Conservation (phyloP, 805 yeast species). For the Metschnikowia santaceciliae region DNA sequence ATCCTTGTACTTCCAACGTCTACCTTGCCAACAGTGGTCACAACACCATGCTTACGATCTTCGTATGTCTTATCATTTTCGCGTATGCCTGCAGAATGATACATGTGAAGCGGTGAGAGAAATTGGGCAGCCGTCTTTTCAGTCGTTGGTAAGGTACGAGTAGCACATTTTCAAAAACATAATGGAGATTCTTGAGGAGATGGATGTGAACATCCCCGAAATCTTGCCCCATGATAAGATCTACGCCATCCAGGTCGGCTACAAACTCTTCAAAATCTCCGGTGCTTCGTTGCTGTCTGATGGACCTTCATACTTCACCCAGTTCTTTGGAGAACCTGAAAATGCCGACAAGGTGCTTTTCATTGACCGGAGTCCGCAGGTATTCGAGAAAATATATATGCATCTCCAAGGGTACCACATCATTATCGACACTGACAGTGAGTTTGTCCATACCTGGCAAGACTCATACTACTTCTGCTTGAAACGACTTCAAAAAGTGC, state of each 20-base stretch:
- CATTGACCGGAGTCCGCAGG: slow-evolving; percentile 70
- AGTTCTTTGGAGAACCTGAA: slow-evolving; percentile 47
- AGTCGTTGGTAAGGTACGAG: neutral
- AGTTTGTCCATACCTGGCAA: slow-evolving; percentile 56
- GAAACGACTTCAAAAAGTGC: slow-evolving; percentile 46
- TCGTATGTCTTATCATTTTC: neutral
- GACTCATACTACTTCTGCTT: slow-evolving; percentile 74
- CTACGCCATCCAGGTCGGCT: slow-evolving; percentile 70
- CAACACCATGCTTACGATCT: neutral
- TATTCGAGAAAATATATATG: slow-evolving; percentile 60
- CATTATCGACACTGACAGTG: slow-evolving; percentile 53
- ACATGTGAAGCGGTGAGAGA: neutral
- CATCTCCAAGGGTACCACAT: slow-evolving; percentile 83
- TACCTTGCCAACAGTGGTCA: neutral
- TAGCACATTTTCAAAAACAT: neutral
- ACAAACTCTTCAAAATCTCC: slow-evolving; percentile 55
- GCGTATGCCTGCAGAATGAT: slow-evolving; percentile 3
- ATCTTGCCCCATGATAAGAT: slow-evolving; percentile 66
- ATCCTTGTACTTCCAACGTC: neutral
- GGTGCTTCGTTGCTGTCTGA: slow-evolving; percentile 86
- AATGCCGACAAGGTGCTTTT: slow-evolving; percentile 45
- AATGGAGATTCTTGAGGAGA: slow-evolving; percentile 21
- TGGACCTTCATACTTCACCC: slow-evolving; percentile 84
- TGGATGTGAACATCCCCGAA: slow-evolving; percentile 43
- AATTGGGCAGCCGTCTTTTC: neutral